Evolutionary conservation across 2,329 filamentous ascomycete genomes (phyloP), one percentile per base, ranked within the genome.

Genomic region (Periconia macrospinosa): DNA sequence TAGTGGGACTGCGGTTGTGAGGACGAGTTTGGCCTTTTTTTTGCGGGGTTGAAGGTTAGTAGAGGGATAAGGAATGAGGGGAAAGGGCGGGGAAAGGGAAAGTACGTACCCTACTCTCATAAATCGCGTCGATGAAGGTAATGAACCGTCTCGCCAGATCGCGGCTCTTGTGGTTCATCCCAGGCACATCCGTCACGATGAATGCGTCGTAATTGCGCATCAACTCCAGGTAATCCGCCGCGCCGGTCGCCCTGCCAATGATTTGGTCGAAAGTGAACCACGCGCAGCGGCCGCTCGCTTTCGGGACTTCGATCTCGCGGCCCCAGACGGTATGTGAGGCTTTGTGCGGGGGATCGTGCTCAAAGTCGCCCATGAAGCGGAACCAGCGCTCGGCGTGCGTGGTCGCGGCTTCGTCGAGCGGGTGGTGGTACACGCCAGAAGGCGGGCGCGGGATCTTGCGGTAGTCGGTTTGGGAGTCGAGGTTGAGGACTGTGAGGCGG

Each of bases 101-200:
- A 37, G 41, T 3, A 15, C 78, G 54, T 70, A 84, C 82, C 63
- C 81, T 75, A 59, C 77, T 80, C 75, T 99, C 94, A 70, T 99
- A 99, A 5, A 97, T 88, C 6, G 94, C 93, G 71, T 99, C 94
- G 60, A 99, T 91, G 65, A 99, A 97, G 0, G 93, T 99, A 72
- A 99, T 99, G 75, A 99, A 97, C 6, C 94, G 83, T 13, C 94
- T 81, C 0, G 94, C 94, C 40, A 96, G 82, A 76, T 99, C 94
- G 18, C 94, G 86, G 68, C 92, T 86, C 50, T 86, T 85, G 60
- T 91, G 84, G 41, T 88, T 94, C 94, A 99, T 97, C 6, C 88
- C 90, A 0, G 94, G 94, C 1, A 97, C 87, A 48, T 92, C 89
- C 0, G 92, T 96, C 10, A 99, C 84, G 59, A 99, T 85, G 68